Percentiles rank a stretch among this genome's conserved stretches.
Conservation (phyloP, 2,329 filamentous ascomycete genomes). For the Botrytis sinoallii region DNA sequence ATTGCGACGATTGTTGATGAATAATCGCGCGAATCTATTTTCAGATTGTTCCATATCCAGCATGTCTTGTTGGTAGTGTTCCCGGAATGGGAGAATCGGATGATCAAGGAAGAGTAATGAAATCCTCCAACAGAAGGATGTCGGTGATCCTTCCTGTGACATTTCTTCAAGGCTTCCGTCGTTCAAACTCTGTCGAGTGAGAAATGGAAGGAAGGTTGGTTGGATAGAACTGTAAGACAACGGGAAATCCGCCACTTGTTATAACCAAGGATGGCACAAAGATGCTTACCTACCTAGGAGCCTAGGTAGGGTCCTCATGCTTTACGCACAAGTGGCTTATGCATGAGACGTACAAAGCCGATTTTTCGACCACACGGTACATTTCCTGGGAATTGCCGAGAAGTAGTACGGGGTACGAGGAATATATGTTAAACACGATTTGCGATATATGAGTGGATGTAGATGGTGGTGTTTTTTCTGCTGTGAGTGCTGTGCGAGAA, state of each 20-base stretch:
- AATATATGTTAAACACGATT: neutral
- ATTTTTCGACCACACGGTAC: neutral
- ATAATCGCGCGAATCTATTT: neutral
- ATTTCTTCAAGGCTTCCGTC: neutral
- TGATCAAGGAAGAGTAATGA: neutral
- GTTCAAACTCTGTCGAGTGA: neutral
- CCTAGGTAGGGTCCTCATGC: neutral
- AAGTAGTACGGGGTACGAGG: conserved; percentile 3
- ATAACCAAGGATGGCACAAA: neutral
- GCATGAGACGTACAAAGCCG: neutral
- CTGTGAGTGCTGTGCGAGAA: neutral
- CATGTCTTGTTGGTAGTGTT: neutral
- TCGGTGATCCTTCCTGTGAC: neutral
- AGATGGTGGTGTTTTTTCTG: conserved; percentile 11
- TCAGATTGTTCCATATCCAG: neutral
- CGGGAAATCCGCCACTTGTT: neutral
- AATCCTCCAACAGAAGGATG: neutral
- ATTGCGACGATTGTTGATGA: neutral
- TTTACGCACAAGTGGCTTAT: neutral
- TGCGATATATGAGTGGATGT: neutral
- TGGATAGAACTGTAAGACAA: neutral
- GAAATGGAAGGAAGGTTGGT: neutral
- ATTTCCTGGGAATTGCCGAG: neutral
- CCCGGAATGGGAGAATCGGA: neutral
- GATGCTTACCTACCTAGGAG: neutral